Evolutionary conservation across 192 early-diverging fungal species (phyloP), one percentile per base, ranked within the genome.

Genomic region (Powellomyces hirtus): DNA sequence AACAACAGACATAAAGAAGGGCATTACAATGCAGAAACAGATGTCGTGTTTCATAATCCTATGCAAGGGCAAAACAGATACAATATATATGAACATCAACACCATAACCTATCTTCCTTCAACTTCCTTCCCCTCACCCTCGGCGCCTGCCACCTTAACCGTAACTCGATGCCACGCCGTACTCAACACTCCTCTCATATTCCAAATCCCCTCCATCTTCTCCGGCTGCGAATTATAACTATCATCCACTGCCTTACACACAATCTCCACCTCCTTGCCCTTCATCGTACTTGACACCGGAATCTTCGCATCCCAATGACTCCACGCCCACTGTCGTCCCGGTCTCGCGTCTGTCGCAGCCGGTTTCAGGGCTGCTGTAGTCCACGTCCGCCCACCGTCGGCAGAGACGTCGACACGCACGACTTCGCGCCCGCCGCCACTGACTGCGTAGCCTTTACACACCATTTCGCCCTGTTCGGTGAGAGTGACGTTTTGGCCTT

Each of bases 211-310:
- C n/a, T 62, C 66, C 20, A 75, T 42, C 24, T 59, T 68, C 66
- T 89, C 86, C 14, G 91, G 94, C 76, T 96, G 94, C 58, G 89
- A 88, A 70, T 96, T 96, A 66, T 94, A 93, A 27, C 83, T 76
- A 10, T 85, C 81, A 70, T 96, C 94, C 64, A 94, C 90, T 10
- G 94, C 94, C 34, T 94, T 86, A 59, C 88, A 89, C 31, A 93
- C 82, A 52, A 97, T 77, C 53, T 86, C 71, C 66, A 87, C 75
- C 61, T 75, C 59, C 20, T 56, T 31, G 42, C 42, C 42, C n/a
- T 30, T 44, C 24, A 10, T 69, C 46, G 37, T 77, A 68, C 62
- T 67, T 46, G 75, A 20, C 11, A 82, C 77, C 16, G 74, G 51
- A 22, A 94, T 79, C 30, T 66, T 64, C 37, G 79, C 89, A 35